These are phyloP conservation scores for Fusarium illudens DNA, from an alignment of 2,329 filamentous ascomycete species.

Conservation along the genomic window DNA sequence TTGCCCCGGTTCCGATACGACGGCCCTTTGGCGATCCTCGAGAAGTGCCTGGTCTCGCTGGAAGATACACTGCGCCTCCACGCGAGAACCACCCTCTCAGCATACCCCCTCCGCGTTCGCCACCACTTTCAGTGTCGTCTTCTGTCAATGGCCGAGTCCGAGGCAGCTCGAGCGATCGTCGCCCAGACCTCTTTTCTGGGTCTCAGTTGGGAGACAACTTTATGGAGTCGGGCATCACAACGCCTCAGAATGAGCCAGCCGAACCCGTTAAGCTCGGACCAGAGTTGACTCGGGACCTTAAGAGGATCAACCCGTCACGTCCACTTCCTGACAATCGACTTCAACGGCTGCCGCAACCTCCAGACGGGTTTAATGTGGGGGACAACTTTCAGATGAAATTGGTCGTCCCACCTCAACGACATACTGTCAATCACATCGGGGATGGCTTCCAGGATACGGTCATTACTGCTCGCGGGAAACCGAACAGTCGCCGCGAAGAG, in stretches of 20 bases:
- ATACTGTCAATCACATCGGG: conserved; percentile 42
- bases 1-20: conserved; percentile 32
- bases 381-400: conserved; percentile 52
- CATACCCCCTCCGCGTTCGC: conserved; percentile 37
- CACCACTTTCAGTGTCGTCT: conserved; percentile 25
- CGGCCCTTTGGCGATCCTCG: conserved; percentile 47
- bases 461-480: conserved; percentile 26
- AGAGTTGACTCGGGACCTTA: conserved; percentile 39
- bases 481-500: conserved; percentile 24
- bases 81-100: conserved; percentile 37
- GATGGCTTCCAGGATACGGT: conserved; percentile 46
- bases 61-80: conserved; percentile 43
- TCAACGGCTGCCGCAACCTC: conserved; percentile 12
- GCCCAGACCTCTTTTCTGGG: conserved; percentile 47
- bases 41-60: conserved; percentile 48
- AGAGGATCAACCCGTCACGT: conserved; percentile 31
- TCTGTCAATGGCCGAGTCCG: conserved; percentile 34
- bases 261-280: conserved; percentile 34
- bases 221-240: conserved; percentile 51
- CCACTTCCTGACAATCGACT: conserved; percentile 21
- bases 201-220: conserved; percentile 52
- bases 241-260: conserved; percentile 46
- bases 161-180: conserved; percentile 23
- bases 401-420: conserved; percentile 36
- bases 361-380: conserved; percentile 41